A percentile compares a stretch with the other conserved stretches of the same genome.
These are phyloP conservation scores for Penicillium sp. DNA, from an alignment of 2,329 filamentous ascomycete genomes.

Conservation along the genomic window DNA sequence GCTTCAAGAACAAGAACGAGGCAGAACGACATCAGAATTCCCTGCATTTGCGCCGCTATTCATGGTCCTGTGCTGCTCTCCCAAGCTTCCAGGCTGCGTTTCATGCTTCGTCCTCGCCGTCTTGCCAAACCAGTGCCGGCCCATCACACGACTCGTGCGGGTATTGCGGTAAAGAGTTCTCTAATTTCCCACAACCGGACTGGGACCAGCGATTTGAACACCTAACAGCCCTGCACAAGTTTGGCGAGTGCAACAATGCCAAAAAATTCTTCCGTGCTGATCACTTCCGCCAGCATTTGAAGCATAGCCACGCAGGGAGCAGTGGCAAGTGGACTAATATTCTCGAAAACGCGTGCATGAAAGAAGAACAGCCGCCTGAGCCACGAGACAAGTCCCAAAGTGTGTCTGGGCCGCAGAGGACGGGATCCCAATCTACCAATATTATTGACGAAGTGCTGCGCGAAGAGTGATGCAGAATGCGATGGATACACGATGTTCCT, in stretches of 20 bases:
- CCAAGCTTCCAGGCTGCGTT: constrained; percentile 72
- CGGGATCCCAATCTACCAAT: constrained; percentile 21
- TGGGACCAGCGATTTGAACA: constrained; percentile 85
- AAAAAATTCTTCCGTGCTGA: constrained; percentile 98
- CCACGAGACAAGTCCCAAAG: constrained; percentile 14
- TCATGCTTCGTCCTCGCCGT: constrained; percentile 62
- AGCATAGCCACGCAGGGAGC: constrained; percentile 92
- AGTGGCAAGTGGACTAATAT: constrained; percentile 99
- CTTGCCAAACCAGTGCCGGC: constrained; percentile 30
- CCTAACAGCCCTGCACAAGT: constrained; percentile 88
- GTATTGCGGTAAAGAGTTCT: constrained; percentile 91
- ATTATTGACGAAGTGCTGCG: constrained; percentile 28
- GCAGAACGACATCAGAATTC: constrained; percentile 95
- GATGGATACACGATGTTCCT: too few species aligned
- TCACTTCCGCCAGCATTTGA: constrained; percentile 95
- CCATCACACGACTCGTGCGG: constrained; percentile 68
- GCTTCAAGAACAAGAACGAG: constrained; percentile 99
- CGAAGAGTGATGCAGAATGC: constrained; percentile 18
- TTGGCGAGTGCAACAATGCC: constrained; percentile 92
- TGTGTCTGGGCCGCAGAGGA: constrained; percentile 4
- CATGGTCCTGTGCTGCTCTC: constrained; percentile 92
- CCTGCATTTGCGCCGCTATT: constrained; percentile 83
- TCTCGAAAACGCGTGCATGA: constrained; percentile 93
- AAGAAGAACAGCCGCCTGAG: constrained; percentile 58
- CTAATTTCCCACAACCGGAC: constrained; percentile 66